phyloP scores from a whole-genome alignment of 441 rosid genomes.

The Pelargonium myrrhifolium region DNA sequence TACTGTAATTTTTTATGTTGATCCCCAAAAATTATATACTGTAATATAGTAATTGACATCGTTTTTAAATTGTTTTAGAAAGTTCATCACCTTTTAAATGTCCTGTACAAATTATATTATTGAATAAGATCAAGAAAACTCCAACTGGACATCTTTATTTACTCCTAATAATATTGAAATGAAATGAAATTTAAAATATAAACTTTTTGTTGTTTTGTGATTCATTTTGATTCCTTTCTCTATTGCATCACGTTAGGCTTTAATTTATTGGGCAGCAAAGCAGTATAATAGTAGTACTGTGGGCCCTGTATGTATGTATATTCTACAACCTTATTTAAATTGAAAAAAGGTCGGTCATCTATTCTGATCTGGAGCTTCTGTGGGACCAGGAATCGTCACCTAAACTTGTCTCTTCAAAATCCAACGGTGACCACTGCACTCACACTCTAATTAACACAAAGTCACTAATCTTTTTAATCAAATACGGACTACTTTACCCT shows the following conservation, averaged over 20 bases:
- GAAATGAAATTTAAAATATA: neutral
- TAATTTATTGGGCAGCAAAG: neutral
- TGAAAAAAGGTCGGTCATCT: neutral
- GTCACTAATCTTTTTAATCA: too few relatives aligned
- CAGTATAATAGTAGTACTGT: neutral
- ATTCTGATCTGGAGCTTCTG: neutral
- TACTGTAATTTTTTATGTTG: too few relatives aligned
- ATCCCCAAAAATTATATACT: too few relatives aligned
- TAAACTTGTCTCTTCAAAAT: too few relatives aligned
- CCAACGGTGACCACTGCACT: neutral
- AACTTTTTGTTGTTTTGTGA: neutral
- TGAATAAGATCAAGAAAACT: too few relatives aligned
- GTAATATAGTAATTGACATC: too few relatives aligned
- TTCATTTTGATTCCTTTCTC: neutral
- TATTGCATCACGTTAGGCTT: neutral
- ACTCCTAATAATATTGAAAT: too few relatives aligned
- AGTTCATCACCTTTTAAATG: too few relatives aligned
- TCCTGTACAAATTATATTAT: too few relatives aligned
- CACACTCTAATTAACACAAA: too few relatives aligned
- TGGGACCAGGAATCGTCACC: neutral
- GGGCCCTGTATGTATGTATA: neutral
- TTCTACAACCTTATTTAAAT: neutral
- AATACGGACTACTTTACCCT: neutral
- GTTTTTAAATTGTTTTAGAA: too few relatives aligned
- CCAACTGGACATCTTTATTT: too few relatives aligned